Evolutionary conservation across 75 land plant species (phyloP).

Genomic region (Sequoiadendron giganteum): DNA sequence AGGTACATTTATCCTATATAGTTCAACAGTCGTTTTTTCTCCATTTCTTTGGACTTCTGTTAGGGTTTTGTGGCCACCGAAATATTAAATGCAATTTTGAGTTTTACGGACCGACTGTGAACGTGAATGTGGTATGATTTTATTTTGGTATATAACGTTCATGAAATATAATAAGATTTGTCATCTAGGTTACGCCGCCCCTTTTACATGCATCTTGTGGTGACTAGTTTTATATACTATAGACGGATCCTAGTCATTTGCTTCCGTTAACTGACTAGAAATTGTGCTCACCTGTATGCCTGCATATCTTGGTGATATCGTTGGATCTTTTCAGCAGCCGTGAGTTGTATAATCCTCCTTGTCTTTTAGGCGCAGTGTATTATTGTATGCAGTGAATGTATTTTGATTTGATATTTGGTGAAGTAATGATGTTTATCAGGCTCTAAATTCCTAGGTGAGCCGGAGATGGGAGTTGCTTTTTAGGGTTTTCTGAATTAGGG

Average conservation of each 20-base stretch:
- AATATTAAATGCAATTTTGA: too few species aligned
- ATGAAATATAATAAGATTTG: too few species aligned
- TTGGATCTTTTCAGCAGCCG: background rate
- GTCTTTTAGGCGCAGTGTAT: too few species aligned
- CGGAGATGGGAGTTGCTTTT: background rate
- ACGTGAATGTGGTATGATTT: background rate
- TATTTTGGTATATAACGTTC: background rate
- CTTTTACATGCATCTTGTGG: too few species aligned
- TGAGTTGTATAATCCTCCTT: too few species aligned
- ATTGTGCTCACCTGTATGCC: background rate
- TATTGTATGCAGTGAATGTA: background rate
- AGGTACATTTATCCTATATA: constrained; percentile 29
- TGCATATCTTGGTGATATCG: background rate
- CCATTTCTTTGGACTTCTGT: background rate
- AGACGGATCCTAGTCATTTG: too few species aligned
- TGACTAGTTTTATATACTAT: too few species aligned
- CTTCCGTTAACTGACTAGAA: too few species aligned
- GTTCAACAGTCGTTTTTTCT: background rate
- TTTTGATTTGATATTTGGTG: too few species aligned
- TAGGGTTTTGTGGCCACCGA: too few species aligned
- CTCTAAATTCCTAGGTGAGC: background rate
- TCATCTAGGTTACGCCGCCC: too few species aligned
- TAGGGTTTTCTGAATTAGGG: background rate
- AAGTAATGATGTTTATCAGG: too few species aligned
- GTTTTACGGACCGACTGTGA: background rate